These are phyloP conservation scores for Xylaria acuta DNA, from an alignment of 495 filamentous ascomycete species.

Conservation along the genomic window DNA sequence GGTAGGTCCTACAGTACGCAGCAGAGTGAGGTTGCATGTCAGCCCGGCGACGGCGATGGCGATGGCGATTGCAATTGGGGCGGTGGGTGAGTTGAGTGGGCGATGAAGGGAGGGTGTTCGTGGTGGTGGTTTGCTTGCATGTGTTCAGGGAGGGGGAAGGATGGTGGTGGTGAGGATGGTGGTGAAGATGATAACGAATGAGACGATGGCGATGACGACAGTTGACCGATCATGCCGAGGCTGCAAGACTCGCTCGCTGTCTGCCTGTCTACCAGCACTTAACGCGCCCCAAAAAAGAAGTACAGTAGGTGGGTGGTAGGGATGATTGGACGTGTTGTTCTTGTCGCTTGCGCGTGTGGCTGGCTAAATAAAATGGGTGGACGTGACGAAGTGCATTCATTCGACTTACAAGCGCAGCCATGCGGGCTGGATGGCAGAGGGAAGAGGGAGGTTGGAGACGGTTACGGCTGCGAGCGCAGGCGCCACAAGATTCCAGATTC, in stretches of 20 bases:
- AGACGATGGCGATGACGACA: constrained; percentile 9
- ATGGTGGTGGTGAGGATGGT: not conserved
- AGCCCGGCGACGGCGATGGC: constrained; percentile 22
- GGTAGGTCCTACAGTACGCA: constrained; percentile 48
- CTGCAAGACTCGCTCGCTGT: not conserved
- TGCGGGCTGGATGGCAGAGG: constrained; percentile 22
- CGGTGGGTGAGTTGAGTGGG: not conserved
- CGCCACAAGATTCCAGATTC: not conserved
- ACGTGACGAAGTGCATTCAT: not conserved
- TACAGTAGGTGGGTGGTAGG: not conserved
- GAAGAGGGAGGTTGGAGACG: constrained; percentile 5
- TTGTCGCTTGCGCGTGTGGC: not conserved
- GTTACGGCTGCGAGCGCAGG: not conserved
- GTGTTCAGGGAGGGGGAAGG: not conserved
- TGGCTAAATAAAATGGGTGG: not conserved
- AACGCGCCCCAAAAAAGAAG: not conserved
- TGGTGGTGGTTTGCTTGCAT: not conserved
- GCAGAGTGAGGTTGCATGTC: constrained; percentile 33
- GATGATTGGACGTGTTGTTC: not conserved
- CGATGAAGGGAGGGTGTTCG: not conserved
- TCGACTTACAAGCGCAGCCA: constrained; percentile 58
- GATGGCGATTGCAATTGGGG: not conserved
- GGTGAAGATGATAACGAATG: not conserved
- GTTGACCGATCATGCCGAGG: not conserved
- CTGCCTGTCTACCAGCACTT: not conserved